Evolutionary conservation across 2,329 filamentous ascomycete genomes (phyloP), one percentile per base, ranked within the genome.

Genomic region (Neofusicoccum umdonicola): DNA sequence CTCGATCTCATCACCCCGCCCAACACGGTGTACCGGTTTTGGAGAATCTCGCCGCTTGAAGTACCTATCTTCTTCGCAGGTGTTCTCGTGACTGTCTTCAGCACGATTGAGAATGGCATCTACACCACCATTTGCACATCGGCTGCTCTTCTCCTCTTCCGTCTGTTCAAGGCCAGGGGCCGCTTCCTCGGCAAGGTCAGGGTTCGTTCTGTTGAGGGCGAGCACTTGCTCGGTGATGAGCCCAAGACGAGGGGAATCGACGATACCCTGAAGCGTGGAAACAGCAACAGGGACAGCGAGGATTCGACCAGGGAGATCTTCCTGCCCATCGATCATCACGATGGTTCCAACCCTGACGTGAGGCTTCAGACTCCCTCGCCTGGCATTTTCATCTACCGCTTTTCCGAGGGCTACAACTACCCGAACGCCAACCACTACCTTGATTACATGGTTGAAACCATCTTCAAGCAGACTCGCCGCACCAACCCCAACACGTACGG

Each of bases 331-430:
- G 88, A 91, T 71, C 92, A 96, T 74, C 83, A 84, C n/a, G 94
- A 98, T 74, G 94, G 94, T 35, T 93, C 92, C 1, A 98, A 98
- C 76, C 94, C 94, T 0, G 84, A 89, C 31, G 84, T 98, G 52
- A 84, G 90, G 11, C 82, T 96, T n/a, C 84, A 91, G 67, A 87
- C 87, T 63, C 93, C 95, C 0, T 92, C 95, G 71, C 94, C 94
- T 0, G 95, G 95, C 61, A 85, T 99, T 69, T 96, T 98, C 79
- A 96, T 98, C 73, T 98, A 96, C 81, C 88, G 94, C 50, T 97
- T 98, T 78, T 90, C 91, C 0, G 94, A 98, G 79, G 92, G 93
- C 48, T 97, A 96, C 83, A 96, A 95, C 79, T 99, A 98, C 72
- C 92, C 94, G 66, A 99, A 97, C 71, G 93, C 93, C 19, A 92